A percentile compares a stretch with the other conserved stretches of the same genome.
Conservation (phyloP, 78 protist species). For the Emiliania huxleyi region DNA sequence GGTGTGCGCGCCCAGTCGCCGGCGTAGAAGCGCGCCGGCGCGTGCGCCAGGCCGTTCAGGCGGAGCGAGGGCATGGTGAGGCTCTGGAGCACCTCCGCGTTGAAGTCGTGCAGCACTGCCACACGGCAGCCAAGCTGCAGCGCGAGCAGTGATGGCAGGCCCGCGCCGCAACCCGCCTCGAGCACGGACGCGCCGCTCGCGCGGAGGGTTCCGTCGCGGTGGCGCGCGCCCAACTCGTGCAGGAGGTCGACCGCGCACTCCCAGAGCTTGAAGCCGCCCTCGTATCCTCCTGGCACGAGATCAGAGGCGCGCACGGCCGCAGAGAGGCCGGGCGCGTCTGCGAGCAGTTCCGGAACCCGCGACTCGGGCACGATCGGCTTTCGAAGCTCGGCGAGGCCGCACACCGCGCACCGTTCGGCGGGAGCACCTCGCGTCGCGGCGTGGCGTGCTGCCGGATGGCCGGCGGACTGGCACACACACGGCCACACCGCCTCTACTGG, state of each 20-base stretch:
- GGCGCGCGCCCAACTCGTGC: too few relatives aligned
- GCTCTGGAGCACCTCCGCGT: background rate
- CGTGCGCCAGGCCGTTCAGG: background rate
- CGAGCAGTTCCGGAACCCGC: background rate
- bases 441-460: background rate
- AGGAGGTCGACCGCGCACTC: background rate
- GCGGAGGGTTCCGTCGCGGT: background rate
- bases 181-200: background rate
- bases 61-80: background rate
- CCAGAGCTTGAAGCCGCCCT: constrained; percentile 39
- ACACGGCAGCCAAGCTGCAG: background rate
- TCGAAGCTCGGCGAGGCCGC: background rate
- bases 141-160: background rate
- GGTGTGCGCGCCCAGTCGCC: constrained; percentile 29
- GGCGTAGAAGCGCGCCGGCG: background rate
- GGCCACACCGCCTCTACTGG: background rate
- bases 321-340: background rate
- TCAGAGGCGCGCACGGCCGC: background rate
- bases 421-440: background rate
- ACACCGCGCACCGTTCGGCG: background rate
- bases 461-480: too few relatives aligned
- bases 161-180: constrained; percentile 12
- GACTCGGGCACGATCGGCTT: background rate
- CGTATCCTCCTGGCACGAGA: constrained; percentile 2
- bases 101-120: background rate